Base-by-base conservation (phyloP, 805 yeast species). In the Kodamaea laetipori region DNA sequence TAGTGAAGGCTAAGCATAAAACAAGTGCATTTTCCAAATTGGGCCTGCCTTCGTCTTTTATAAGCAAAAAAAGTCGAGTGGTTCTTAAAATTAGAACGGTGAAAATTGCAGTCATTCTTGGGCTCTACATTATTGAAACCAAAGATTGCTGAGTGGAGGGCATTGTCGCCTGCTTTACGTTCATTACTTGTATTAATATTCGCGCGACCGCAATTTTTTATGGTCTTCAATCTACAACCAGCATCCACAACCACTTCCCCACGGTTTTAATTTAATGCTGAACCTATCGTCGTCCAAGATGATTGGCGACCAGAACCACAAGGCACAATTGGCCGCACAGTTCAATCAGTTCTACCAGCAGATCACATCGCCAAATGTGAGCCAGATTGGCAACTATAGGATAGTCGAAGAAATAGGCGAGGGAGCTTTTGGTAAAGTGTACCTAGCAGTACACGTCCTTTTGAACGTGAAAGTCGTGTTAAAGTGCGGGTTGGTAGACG, bases 361-460 rank as follows among this genome's bases (percentile, higher is more conserved):
- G 53, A 64, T 57, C 38, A 75, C 70, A 31, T 71, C 62, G 55
- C 60, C 77, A 7, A 80, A 76, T 32, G 64, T 82, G 33, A 69
- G 69, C 37, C 86, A 82, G 43, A 82, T 92, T 9, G 98, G 99
- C 1, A 88, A 86, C 62, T 92, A 92, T 58, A 69, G 75, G 40
- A 79, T 94, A 6, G 56, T 80, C 5, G 71, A 81, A 45, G 86
- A 83, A 51, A 84, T 92, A 16, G 98, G 97, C 1, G 90, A 87
- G 54, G 97, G 97, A 7, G 77, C 95, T 2, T 92, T 90, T 73
- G 97, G 98, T 6, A 86, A 86, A 57, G 96, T 90, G 1, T 94
- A 84, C 60, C 67, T 92, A 23, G 98, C 97, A 1, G 71, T 72
- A 27, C 98, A 92, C 56, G 75, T 76, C 40, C 71, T 90, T 36